These are phyloP conservation scores for Gyrodon lividus DNA, from an alignment of 768 basidiomycete genomes.

Conservation along the genomic window DNA sequence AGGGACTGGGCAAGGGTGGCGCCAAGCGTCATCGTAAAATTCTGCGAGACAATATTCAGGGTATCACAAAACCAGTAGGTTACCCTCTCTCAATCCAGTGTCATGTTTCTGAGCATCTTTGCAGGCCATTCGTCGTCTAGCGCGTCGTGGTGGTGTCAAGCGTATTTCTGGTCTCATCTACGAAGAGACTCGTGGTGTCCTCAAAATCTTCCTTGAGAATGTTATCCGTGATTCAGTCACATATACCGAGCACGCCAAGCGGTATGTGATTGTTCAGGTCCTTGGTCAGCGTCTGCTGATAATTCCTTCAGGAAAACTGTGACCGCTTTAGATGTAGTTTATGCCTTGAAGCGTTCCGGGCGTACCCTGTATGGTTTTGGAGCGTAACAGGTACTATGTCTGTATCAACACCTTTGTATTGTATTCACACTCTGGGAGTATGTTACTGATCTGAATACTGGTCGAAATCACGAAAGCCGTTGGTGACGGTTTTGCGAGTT, in stretches of 20 bases:
- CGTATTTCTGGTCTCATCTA: conserved; percentile 83
- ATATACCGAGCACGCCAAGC: conserved; percentile 91
- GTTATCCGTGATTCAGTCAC: conserved; percentile 86
- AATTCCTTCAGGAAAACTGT: conserved; percentile 57
- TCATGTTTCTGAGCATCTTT: background rate
- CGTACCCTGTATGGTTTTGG: conserved; percentile 83
- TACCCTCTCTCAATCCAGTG: background rate
- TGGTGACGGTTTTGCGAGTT: no score
- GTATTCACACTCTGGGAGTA: background rate
- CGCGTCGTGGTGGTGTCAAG: conserved; percentile 88
- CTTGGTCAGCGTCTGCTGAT: background rate
- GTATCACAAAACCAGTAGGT: conserved; percentile 32
- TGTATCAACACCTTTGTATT: conserved; percentile 8
- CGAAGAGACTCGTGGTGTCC: conserved; percentile 88
- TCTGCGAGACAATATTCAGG: conserved; percentile 72
- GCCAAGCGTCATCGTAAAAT: conserved; percentile 85
- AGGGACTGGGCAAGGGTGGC: conserved; percentile 84
- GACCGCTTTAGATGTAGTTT: conserved; percentile 84
- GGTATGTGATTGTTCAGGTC: conserved; percentile 25
- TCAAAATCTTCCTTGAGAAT: conserved; percentile 84
- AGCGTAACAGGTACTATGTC: conserved; percentile 36
- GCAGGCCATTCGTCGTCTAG: conserved; percentile 66
- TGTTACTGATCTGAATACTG: no score
- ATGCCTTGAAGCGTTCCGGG: conserved; percentile 68
- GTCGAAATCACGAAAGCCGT: no score